Evolutionary conservation across 495 filamentous ascomycete genomes (phyloP).

Genomic region (Cudoniella acicularis): DNA sequence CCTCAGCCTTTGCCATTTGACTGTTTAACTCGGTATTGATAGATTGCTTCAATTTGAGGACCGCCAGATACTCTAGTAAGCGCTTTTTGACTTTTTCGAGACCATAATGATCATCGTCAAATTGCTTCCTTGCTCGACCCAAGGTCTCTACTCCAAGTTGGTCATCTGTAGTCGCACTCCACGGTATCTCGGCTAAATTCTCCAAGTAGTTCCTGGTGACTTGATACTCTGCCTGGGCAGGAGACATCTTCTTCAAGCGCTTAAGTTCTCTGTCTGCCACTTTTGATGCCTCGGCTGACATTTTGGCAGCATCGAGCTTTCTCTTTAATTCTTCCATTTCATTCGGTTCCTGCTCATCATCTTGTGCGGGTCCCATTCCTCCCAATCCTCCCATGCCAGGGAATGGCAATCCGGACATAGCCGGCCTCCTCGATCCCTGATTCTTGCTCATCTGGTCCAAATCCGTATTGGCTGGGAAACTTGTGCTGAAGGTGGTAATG

Average conservation of each 20-base stretch:
- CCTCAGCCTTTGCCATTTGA: conserved; percentile 64
- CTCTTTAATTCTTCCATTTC: conserved; percentile 92
- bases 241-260: conserved; percentile 89
- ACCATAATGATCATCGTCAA: conserved; percentile 96
- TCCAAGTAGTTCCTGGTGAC: conserved; percentile 94
- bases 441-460: conserved; percentile 49
- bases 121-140: conserved; percentile 74
- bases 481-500: conserved; percentile 64
- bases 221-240: conserved; percentile 90
- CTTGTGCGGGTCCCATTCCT: conserved; percentile 32
- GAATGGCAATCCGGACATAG: conserved; percentile 46
- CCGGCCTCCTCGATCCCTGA: conserved; percentile 48
- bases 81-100: conserved; percentile 97
- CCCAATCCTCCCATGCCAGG: conserved; percentile 32
- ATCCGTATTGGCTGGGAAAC: conserved; percentile 48
- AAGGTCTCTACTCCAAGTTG: conserved; percentile 81
- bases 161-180: conserved; percentile 83
- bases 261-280: conserved; percentile 87
- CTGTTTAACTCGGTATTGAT: conserved; percentile 76
- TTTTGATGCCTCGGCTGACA: conserved; percentile 67
- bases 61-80: conserved; percentile 91
- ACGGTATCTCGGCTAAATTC: conserved; percentile 91
- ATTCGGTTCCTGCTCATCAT: conserved; percentile 69
- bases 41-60: conserved; percentile 88
- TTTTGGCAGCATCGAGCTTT: conserved; percentile 73